Evolutionary conservation across 495 filamentous ascomycete species (phyloP), one percentile per base, ranked within the genome.

Genomic region (Melanomma pulvis-pyrius): DNA sequence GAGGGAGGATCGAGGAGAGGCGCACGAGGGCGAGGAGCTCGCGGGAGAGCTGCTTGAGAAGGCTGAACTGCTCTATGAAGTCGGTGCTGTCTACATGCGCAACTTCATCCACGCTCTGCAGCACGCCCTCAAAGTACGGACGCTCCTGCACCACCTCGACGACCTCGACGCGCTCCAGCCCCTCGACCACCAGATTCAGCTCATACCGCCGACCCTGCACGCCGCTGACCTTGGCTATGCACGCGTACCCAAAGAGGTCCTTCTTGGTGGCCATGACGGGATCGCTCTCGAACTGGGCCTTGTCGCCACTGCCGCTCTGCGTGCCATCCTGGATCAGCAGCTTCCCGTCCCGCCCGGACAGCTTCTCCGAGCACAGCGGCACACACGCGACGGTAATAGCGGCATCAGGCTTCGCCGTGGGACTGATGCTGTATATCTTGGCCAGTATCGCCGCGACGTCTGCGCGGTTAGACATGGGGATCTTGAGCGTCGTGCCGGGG

Each of bases 371-470:
- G 58, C 80, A 84, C 57, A 96, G 81, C 36, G 92, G 92, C 67
- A 96, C 83, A 77, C 92, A 97, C 63, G 87, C 89, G 67, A 97
- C 86, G 41, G 87, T 86, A 63, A 94, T 84, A 59, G 83, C 75
- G 63, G 84, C 85, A 51, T 88, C 87, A 8, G 86, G 83, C 36
- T 83, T 86, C 58, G 84, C 84, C 32, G 84, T 83, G 22, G 85
- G 82, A 21, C 86, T 83, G 49, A 84, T 84, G 56, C 86, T 86
- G 72, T 92, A 89, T 49, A 94, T 81, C 41, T 87, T 85, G 7
- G 90, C 87, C 17, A 97, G 86, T 34, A 97, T 80, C 58, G 92
- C 89, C 47, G 89, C 86, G 61, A 96, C 86, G 74, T 97, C 93
- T 30, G 90, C 84, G 15, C 92, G 89, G 74, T 88, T 89, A 26